phyloP scores from a whole-genome alignment of 2,329 filamentous ascomycete genomes.

The Salinomyces thailandicus region DNA sequence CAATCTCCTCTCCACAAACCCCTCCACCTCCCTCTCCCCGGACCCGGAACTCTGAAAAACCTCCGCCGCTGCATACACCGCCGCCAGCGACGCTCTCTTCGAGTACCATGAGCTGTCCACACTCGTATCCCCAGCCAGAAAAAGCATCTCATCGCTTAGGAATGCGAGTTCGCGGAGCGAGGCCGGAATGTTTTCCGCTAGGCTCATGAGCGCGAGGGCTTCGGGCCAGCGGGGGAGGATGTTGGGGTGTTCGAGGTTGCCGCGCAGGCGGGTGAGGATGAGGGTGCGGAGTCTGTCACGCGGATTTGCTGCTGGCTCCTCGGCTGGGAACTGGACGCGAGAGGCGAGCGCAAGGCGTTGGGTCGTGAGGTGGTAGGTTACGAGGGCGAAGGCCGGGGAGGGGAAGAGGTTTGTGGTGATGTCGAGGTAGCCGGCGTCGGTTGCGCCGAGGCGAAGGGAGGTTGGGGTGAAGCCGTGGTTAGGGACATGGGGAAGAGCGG shows the following conservation, averaged over 20 bases:
- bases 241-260: slow-evolving; percentile 52
- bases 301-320: slow-evolving; percentile 10
- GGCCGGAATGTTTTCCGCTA: slow-evolving; percentile 63
- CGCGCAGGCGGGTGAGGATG: slow-evolving; percentile 65
- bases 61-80: slow-evolving; percentile 63
- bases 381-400: slow-evolving; percentile 67
- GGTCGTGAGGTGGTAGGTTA: slow-evolving; percentile 64
- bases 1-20: slow-evolving; percentile 67
- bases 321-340: slow-evolving; percentile 34
- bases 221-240: slow-evolving; percentile 79
- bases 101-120: slow-evolving; percentile 88
- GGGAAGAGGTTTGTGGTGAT: slow-evolving; percentile 76
- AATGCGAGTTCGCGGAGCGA: slow-evolving; percentile 69
- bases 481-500: slow-evolving; percentile 72
- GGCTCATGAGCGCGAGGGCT: slow-evolving; percentile 83
- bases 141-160: slow-evolving; percentile 87
- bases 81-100: slow-evolving; percentile 52
- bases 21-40: slow-evolving; percentile 52
- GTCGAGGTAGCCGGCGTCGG: slow-evolving; percentile 75
- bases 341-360: slow-evolving; percentile 51
- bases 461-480: slow-evolving; percentile 68
- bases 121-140: slow-evolving; percentile 67
- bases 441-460: slow-evolving; percentile 65
- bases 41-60: slow-evolving; percentile 64
- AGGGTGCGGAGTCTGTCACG: slow-evolving; percentile 57